Conservation (phyloP, 2,329 filamentous ascomycete species). For the Fusarium sp. region DNA sequence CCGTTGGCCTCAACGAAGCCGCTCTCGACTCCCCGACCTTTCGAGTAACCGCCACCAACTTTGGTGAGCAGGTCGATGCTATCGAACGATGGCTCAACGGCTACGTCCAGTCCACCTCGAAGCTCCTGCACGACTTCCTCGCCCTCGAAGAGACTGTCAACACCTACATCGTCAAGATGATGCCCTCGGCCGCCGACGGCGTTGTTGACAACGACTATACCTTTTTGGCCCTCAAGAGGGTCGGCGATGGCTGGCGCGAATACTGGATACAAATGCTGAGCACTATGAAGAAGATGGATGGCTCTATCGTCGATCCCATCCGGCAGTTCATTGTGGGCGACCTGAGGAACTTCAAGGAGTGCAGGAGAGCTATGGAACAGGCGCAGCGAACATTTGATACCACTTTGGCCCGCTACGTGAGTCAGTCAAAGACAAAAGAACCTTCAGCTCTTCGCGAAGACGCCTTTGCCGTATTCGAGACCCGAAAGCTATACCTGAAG, state of each 20-base stretch:
- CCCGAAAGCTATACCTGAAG: conserved; percentile 88
- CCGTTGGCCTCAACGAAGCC: conserved; percentile 92
- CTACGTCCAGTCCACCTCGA: conserved; percentile 65
- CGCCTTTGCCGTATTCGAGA: conserved; percentile 94
- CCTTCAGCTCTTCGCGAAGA: conserved; percentile 91
- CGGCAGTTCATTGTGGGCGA: conserved; percentile 82
- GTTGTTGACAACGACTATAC: conserved; percentile 97
- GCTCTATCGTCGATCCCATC: conserved; percentile 83
- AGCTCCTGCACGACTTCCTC: conserved; percentile 71
- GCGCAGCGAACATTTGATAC: conserved; percentile 88
- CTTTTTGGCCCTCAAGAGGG: conserved; percentile 84
- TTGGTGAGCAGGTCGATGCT: conserved; percentile 89
- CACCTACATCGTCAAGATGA: conserved; percentile 78
- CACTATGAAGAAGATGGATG: conserved; percentile 82
- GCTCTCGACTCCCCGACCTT: conserved; percentile 97
- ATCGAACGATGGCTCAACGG: conserved; percentile 91
- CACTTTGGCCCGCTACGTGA: conserved; percentile 82
- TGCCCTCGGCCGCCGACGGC: conserved; percentile 84
- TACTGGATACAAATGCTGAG: conserved; percentile 84
- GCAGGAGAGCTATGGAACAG: conserved; percentile 78
- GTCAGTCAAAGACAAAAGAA: conserved; percentile 93
- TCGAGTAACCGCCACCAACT: conserved; percentile 86
- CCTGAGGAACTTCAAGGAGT: conserved; percentile 87
- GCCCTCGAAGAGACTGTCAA: conserved; percentile 85
- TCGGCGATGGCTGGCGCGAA: conserved; percentile 87